Evolutionary conservation across 768 basidiomycete genomes (phyloP).

Genomic region (Termitomyces sp.): DNA sequence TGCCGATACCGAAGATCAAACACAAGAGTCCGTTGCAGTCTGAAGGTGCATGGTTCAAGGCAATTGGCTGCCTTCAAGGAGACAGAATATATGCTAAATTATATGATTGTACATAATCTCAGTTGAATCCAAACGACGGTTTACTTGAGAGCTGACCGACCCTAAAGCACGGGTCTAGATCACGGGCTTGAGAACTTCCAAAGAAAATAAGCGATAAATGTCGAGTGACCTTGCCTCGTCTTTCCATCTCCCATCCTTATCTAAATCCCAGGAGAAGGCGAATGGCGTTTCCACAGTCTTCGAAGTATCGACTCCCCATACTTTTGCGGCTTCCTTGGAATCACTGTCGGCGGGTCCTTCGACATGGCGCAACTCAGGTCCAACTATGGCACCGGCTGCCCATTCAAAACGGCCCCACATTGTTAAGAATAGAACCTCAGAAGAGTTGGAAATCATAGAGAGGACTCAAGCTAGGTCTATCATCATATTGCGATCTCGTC

Average conservation of each 20-base stretch:
- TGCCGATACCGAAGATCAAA: slow-evolving; percentile 12
- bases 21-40: not conserved
- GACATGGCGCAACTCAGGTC: slow-evolving; percentile 20
- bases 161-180: slow-evolving; percentile 31
- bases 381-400: slow-evolving; percentile 3
- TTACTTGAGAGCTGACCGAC: slow-evolving; percentile 19
- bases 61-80: not conserved
- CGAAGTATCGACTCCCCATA: slow-evolving; percentile 18
- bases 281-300: slow-evolving; percentile 13
- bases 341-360: slow-evolving; percentile 23
- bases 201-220: slow-evolving; percentile 40
- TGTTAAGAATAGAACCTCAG: slow-evolving; percentile 35
- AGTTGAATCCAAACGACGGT: not conserved
- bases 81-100: not conserved
- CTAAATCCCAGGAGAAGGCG: slow-evolving; percentile 16
- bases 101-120: not conserved
- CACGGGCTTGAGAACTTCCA: slow-evolving; percentile 33
- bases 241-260: slow-evolving; percentile 24
- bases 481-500: not conserved
- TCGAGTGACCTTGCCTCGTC: slow-evolving; percentile 32
- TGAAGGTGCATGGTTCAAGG: not conserved
- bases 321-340: slow-evolving; percentile 18
- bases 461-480: slow-evolving; percentile 45
- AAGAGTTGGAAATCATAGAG: slow-evolving; percentile 45
- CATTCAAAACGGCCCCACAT: slow-evolving; percentile 19